A percentile compares a stretch with the other conserved stretches of the same genome.
phyloP scores from a whole-genome alignment of 257 asterid genomes.

The Capsicum pubescens region DNA sequence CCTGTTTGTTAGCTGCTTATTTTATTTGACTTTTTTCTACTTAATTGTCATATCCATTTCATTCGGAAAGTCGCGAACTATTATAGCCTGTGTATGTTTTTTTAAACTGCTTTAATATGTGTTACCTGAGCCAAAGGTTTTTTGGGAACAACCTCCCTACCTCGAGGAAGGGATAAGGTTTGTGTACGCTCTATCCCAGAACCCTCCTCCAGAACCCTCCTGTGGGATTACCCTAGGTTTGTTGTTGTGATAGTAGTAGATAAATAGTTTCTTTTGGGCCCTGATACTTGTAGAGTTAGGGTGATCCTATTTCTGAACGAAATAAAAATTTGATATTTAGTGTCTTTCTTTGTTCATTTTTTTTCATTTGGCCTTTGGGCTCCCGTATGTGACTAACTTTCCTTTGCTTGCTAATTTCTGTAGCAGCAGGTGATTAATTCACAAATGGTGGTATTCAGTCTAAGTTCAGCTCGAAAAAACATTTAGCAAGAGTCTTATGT shows the following conservation, averaged over 20 bases:
- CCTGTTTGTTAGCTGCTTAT: neutral
- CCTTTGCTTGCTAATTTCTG: neutral
- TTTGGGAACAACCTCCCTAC: neutral
- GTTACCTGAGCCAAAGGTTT: neutral
- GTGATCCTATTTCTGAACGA: neutral
- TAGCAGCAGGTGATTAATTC: neutral
- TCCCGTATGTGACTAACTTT: neutral
- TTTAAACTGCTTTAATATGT: neutral
- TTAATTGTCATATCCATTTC: neutral
- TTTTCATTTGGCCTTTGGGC: neutral
- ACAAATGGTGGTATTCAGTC: neutral
- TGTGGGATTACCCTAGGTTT: neutral
- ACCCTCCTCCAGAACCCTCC: neutral
- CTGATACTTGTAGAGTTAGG: neutral
- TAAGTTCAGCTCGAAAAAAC: neutral
- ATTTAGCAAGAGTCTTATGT: too few species aligned
- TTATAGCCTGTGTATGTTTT: neutral
- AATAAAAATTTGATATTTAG: neutral
- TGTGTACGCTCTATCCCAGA: neutral
- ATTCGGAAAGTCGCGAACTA: neutral
- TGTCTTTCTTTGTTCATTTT: neutral
- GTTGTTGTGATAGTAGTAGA: neutral
- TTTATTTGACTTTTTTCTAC: neutral
- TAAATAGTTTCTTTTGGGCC: neutral
- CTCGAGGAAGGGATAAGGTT: neutral